phyloP scores from a whole-genome alignment of 2,329 filamentous ascomycete genomes.

The Trichoderma sp. region DNA sequence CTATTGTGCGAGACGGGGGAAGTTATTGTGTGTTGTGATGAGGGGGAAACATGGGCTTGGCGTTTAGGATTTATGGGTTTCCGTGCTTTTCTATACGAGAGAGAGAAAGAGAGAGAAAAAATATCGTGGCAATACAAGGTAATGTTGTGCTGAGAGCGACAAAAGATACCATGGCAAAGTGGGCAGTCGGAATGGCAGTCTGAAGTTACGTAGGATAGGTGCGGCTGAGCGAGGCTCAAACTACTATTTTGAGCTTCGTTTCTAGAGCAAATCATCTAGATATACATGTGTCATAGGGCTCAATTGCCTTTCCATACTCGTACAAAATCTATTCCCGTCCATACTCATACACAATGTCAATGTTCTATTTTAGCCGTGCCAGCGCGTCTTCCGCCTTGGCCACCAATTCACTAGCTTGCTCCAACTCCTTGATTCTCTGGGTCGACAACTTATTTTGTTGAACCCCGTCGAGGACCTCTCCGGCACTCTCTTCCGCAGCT shows the following conservation, averaged over 20 bases:
- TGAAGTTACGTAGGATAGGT: background rate
- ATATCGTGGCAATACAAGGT: background rate
- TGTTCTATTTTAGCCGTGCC: conserved; percentile 45
- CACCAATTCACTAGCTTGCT: conserved; percentile 48
- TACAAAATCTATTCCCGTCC: conserved; percentile 19
- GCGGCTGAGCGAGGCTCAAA: conserved; percentile 19
- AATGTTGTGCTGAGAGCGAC: conserved; percentile 10
- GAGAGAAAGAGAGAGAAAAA: background rate
- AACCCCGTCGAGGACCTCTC: conserved; percentile 44
- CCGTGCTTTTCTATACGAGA: background rate
- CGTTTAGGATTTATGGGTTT: conserved; percentile 19
- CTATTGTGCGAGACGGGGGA: background rate
- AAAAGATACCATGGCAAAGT: conserved; percentile 18
- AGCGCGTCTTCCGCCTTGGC: conserved; percentile 53
- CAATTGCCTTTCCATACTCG: conserved; percentile 3
- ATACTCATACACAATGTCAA: conserved; percentile 27
- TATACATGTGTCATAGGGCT: conserved; percentile 10
- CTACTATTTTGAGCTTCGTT: conserved; percentile 22
- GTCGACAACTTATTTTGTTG: conserved; percentile 28
- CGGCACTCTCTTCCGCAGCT: conserved; percentile 56
- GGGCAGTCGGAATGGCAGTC: conserved; percentile 5
- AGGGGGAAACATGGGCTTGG: conserved; percentile 8
- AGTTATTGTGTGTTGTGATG: background rate
- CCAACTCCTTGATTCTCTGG: conserved; percentile 38
- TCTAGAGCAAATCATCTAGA: conserved; percentile 11